Conservation (phyloP, 495 filamentous ascomycete species). For the Aspergillus leporis region DNA sequence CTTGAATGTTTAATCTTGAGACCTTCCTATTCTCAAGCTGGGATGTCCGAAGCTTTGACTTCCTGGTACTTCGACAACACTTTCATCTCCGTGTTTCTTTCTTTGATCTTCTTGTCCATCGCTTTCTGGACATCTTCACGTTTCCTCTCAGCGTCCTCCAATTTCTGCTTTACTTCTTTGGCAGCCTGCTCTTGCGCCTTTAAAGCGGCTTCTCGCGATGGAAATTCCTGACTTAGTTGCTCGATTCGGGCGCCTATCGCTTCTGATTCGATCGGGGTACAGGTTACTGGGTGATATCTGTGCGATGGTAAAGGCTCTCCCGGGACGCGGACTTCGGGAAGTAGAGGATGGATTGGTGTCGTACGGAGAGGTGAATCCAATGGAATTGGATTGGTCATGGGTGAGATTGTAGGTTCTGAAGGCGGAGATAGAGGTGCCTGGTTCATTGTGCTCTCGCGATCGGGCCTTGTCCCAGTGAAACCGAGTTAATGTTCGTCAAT, state of each 20-base stretch:
- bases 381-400: constrained; percentile 23
- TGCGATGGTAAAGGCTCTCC: constrained; percentile 31
- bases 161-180: constrained; percentile 39
- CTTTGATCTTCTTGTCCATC: constrained; percentile 49
- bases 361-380: constrained; percentile 40
- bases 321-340: constrained; percentile 43
- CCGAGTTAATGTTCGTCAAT: neutral
- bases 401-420: constrained; percentile 25
- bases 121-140: constrained; percentile 42
- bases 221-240: constrained; percentile 39
- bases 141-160: constrained; percentile 42
- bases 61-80: constrained; percentile 48
- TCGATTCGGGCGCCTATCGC: constrained; percentile 37
- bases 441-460: constrained; percentile 21
- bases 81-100: constrained; percentile 47
- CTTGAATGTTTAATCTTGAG: neutral
- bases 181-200: constrained; percentile 43
- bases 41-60: constrained; percentile 36
- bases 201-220: constrained; percentile 37
- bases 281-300: constrained; percentile 43
- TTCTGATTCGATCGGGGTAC: constrained; percentile 30
- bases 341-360: constrained; percentile 42
- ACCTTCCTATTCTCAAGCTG: constrained; percentile 24
- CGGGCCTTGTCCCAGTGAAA: neutral
- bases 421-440: constrained; percentile 37